Evolutionary conservation across 164 flowering plant species (phyloP).

Genomic region (Echeveria elegans): DNA sequence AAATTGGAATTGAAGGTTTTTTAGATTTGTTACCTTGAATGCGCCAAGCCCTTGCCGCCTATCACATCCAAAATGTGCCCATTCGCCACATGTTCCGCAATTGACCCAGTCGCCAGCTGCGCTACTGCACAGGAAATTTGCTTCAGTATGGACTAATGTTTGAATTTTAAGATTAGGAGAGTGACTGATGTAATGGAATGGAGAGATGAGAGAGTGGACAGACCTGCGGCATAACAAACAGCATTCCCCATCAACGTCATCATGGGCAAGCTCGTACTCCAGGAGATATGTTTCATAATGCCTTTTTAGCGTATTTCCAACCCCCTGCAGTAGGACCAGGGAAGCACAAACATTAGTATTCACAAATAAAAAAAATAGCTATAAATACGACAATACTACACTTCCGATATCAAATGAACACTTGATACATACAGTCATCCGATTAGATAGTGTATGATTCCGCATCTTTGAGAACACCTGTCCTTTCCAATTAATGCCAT

Average conservation of each 20-base stretch:
- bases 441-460: slow-evolving; percentile 80
- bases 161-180: not conserved
- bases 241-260: slow-evolving; percentile 98
- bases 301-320: slow-evolving; percentile 92
- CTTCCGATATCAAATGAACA: not conserved
- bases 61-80: slow-evolving; percentile 99
- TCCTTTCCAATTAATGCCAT: slow-evolving; percentile 99
- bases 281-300: slow-evolving; percentile 93
- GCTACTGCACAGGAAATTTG: slow-evolving; percentile 42
- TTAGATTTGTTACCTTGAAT: slow-evolving; percentile 57
- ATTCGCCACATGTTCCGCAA: slow-evolving; percentile 93
- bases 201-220: slow-evolving; percentile 13
- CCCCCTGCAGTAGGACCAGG: slow-evolving; percentile 36
- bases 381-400: no score
- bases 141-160: not conserved
- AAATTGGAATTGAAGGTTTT: no score
- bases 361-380: no score
- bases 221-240: slow-evolving; percentile 96
- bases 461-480: slow-evolving; percentile 99
- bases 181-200: not conserved
- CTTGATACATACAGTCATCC: slow-evolving; percentile 76
- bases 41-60: slow-evolving; percentile 66
- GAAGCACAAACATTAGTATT: not conserved
- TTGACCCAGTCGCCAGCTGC: slow-evolving; percentile 99
- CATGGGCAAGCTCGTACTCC: slow-evolving; percentile 96